A percentile compares a stretch with the other conserved stretches of the same genome.
phyloP scores from a whole-genome alignment of 176 grass and related monocot species.

The Triticum urartu region DNA sequence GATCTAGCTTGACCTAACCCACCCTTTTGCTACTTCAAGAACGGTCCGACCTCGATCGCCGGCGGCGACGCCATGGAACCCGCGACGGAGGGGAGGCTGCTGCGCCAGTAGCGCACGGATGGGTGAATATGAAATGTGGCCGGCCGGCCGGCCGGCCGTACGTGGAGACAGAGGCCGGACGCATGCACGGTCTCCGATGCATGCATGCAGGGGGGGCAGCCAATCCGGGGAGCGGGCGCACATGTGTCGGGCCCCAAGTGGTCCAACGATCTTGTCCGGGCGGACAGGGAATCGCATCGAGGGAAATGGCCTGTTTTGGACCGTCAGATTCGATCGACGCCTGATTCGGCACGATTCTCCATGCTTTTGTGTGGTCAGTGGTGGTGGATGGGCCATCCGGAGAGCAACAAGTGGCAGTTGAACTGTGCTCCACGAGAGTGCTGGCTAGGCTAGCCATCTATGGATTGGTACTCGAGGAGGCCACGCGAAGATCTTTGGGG shows the following conservation, averaged over 20 bases:
- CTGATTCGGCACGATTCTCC: not conserved
- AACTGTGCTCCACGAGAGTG: constrained; percentile 31
- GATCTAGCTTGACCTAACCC: not conserved
- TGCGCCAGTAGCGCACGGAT: not conserved
- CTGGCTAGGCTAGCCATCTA: too few relatives aligned
- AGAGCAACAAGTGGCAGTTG: constrained; percentile 41
- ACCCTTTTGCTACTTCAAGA: not conserved
- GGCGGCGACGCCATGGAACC: constrained; percentile 6
- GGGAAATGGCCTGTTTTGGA: not conserved
- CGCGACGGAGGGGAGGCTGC: not conserved
- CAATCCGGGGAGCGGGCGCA: constrained; percentile 21
- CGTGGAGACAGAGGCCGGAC: not conserved
- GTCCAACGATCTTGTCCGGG: not conserved
- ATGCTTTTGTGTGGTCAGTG: not conserved
- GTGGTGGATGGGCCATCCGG: not conserved
- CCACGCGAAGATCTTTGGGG: not conserved
- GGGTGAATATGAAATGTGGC: not conserved
- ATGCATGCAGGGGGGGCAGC: constrained; percentile 25
- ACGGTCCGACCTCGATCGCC: not conserved
- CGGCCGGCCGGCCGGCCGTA: not conserved
- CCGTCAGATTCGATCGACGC: not conserved
- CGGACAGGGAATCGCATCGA: not conserved
- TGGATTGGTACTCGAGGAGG: not conserved
- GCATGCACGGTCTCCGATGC: constrained; percentile 13
- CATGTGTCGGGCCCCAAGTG: constrained; percentile 31